These are phyloP conservation scores for Mycena latifolia DNA, from an alignment of 768 basidiomycete genomes.

Conservation along the genomic window DNA sequence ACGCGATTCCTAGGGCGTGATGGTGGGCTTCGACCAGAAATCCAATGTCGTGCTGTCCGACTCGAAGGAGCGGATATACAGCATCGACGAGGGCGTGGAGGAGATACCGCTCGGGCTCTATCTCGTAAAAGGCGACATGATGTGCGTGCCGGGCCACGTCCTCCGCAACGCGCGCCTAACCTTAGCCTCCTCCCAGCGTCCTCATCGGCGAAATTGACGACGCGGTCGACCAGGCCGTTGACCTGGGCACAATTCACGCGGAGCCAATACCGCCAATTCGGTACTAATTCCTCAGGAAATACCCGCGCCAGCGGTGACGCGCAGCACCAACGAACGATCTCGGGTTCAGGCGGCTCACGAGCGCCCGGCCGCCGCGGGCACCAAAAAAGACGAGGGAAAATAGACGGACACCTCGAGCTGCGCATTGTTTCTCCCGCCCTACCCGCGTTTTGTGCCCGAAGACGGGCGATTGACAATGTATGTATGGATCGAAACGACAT, in stretches of 20 bases:
- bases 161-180: constrained; percentile 3
- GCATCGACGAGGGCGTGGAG: constrained; percentile 91
- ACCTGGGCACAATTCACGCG: constrained; percentile 84
- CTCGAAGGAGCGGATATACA: constrained; percentile 93
- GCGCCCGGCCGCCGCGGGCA: constrained; percentile 2
- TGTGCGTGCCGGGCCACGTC: constrained; percentile 79
- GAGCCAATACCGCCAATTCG: constrained; percentile 89
- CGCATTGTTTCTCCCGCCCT: constrained; percentile 16
- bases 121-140: constrained; percentile 98
- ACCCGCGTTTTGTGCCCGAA: constrained; percentile 20
- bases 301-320: constrained; percentile 40
- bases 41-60: constrained; percentile 97
- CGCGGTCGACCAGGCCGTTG: constrained; percentile 78
- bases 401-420: constrained; percentile 1
- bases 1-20: constrained; percentile 71
- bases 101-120: constrained; percentile 96
- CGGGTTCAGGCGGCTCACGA: neutral
- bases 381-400: neutral
- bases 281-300: constrained; percentile 62
- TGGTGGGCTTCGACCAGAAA: constrained; percentile 95
- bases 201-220: constrained; percentile 91
- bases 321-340: constrained; percentile 56
- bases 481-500: constrained; percentile 29
- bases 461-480: constrained; percentile 21
- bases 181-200: constrained; percentile 55